Conservation (phyloP, 2,329 filamentous ascomycete genomes). For the Fusarium xyrophilum region DNA sequence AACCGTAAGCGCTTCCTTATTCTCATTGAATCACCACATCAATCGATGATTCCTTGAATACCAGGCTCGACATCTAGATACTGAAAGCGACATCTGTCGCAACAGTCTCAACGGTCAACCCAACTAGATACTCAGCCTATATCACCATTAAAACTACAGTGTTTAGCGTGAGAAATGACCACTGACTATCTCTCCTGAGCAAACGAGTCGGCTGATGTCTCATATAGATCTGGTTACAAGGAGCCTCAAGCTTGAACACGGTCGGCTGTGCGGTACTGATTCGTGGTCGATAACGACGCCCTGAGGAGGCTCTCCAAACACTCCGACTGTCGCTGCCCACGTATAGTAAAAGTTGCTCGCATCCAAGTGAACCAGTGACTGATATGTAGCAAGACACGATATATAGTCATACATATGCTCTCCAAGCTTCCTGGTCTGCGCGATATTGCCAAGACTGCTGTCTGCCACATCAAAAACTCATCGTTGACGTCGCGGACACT, state of each 20-base stretch:
- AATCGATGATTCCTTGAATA: fast-evolving
- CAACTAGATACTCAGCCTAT: not conserved
- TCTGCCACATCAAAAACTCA: no score
- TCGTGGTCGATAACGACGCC: not conserved
- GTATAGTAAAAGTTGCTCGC: fast-evolving
- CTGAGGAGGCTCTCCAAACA: not conserved
- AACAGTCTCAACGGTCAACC: not conserved
- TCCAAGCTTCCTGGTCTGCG: not conserved
- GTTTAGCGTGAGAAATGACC: fast-evolving
- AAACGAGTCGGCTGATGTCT: no score
- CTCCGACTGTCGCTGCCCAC: not conserved
- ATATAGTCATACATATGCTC: not conserved
- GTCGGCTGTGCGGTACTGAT: not conserved
- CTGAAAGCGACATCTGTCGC: fast-evolving
- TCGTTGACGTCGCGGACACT: not conserved
- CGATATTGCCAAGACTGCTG: not conserved
- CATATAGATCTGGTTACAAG: not conserved
- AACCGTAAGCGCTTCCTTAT: fast-evolving
- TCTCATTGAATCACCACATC: fast-evolving
- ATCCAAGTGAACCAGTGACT: fast-evolving
- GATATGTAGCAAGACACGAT: fast-evolving
- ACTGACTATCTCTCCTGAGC: not conserved
- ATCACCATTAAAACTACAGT: not conserved
- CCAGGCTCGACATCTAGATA: fast-evolving
- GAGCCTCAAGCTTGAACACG: not conserved